Percentiles rank a stretch among this genome's conserved stretches.
phyloP scores from a whole-genome alignment of 2,329 filamentous ascomycete genomes.

The Incumbomyces delicatus region DNA sequence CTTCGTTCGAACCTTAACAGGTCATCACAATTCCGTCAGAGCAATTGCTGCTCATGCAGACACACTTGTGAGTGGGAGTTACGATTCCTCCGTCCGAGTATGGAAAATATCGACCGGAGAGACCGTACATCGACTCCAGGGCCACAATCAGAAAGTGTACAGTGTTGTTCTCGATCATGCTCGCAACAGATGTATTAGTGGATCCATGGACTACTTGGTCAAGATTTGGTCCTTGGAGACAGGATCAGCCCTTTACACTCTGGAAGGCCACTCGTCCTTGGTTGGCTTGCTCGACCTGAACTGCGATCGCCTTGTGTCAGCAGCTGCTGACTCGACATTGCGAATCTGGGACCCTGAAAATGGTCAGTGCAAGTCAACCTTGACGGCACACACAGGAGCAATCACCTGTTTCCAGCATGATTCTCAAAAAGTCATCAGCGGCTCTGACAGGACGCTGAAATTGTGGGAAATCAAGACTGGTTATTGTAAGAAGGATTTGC shows the following conservation, averaged over 20 bases:
- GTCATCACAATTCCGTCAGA: conserved; percentile 87
- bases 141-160: conserved; percentile 89
- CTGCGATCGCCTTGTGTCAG: conserved; percentile 83
- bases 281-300: conserved; percentile 86
- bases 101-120: conserved; percentile 98
- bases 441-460: conserved; percentile 89
- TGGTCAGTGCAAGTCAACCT: conserved; percentile 77
- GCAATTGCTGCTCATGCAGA: conserved; percentile 93
- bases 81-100: conserved; percentile 87
- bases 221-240: conserved; percentile 95
- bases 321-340: conserved; percentile 87
- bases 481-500: conserved; percentile 81
- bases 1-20: conserved; percentile 76
- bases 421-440: conserved; percentile 89
- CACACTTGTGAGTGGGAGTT: conserved; percentile 93
- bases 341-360: conserved; percentile 95
- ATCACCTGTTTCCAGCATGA: conserved; percentile 99
- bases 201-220: conserved; percentile 95
- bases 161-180: conserved; percentile 89
- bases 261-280: conserved; percentile 86
- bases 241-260: conserved; percentile 72
- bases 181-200: conserved; percentile 90
- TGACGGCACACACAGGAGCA: conserved; percentile 89
- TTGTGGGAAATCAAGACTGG: conserved; percentile 96
- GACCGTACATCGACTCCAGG: conserved; percentile 69